Evolutionary conservation across 805 yeast species (phyloP), one percentile per base, ranked within the genome.

Genomic region (Ogataea paradorogensis): DNA sequence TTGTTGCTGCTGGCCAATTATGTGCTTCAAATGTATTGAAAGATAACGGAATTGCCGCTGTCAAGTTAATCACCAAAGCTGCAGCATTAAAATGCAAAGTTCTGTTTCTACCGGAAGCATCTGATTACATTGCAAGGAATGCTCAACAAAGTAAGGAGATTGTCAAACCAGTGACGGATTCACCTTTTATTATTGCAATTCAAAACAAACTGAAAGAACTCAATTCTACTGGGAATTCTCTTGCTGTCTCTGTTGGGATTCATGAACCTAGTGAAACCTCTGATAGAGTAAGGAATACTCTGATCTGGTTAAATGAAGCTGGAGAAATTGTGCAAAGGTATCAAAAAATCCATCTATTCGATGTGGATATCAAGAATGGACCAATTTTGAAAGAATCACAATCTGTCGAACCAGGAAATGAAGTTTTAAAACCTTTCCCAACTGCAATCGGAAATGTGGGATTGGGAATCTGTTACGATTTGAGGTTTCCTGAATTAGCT

Each of bases 61-160:
- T 74, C 9, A 67, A 67, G 22, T 66, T 90, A 26, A 79, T 91
- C 13, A 58, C 64, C n/a, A 62, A 69, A 37, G 95, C 98, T 0
- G 73, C 83, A 0, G 63, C 62, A 2, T 57, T 70, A 11, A 74
- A 82, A 3, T 89, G 84, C 10, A 69, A 73, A 46, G 78, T 87
- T 3, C 67, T 93, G 5, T 88, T 93, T 55, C 72, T 91, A 31
- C 98, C 98, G 2, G 99, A 91, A 59, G 98, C 98, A 0, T 74
- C 93, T 4, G 98, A 91, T 59, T 91, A 88, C 59, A 71, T 91
- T 27, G 82, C 95, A 5, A 69, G 77, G 37, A 77, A 78, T 54
- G 82, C 90, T 1, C 59, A 52, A 1, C 90, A 87, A 50, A 80
- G 95, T 1, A 67, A 70, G 37, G 50, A 65, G 20, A 63, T 91